These are phyloP conservation scores for Volvox africanus DNA, from an alignment of 139 green algal species.

Conservation along the genomic window DNA sequence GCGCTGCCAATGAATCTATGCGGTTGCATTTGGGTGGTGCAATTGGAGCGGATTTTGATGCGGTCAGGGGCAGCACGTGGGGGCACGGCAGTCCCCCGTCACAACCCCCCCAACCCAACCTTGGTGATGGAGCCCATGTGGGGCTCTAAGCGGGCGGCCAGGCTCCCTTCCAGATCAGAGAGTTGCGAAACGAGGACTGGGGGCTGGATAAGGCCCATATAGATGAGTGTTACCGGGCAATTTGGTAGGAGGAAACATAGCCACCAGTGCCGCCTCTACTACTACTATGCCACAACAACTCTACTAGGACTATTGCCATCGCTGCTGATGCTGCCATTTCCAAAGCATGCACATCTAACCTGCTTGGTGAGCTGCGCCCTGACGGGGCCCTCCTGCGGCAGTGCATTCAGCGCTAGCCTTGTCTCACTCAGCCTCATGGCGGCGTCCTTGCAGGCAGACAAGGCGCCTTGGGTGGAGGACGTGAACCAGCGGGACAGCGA, in stretches of 20 bases:
- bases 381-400: neutral
- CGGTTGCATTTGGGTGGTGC: neutral
- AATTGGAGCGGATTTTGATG: neutral
- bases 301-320: neutral
- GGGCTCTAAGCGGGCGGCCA: no score
- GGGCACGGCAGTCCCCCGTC: neutral
- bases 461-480: neutral
- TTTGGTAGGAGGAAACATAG: no score
- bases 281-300: neutral
- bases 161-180: no score
- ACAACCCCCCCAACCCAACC: no score
- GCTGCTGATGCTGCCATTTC: neutral
- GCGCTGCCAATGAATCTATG: no score
- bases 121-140: no score
- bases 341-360: neutral
- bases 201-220: no score
- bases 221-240: no score
- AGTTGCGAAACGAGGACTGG: no score
- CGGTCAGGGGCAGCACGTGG: neutral
- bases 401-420: neutral
- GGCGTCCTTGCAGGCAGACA: neutral
- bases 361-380: neutral
- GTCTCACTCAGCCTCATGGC: neutral
- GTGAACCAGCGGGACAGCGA: no score
- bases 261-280: neutral